Evolutionary conservation across 345 rosid species (phyloP), one percentile per base, ranked within the genome.

Genomic region (Corymbia maculata): DNA sequence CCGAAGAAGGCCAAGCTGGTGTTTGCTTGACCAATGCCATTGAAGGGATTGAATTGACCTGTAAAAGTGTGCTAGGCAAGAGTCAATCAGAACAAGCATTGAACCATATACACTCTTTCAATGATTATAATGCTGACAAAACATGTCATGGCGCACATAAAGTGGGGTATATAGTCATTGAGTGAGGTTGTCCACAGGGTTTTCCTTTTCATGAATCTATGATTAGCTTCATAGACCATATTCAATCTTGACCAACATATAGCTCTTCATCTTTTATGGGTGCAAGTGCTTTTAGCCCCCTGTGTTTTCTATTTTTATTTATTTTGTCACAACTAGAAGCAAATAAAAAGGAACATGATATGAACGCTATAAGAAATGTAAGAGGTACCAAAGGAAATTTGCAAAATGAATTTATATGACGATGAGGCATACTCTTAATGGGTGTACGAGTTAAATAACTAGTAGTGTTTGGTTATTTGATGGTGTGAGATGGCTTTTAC

Each of bases 21-120:
- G 90, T 94, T 94, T 4, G 95, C 95, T 4, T 84, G 92, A 36
- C 96, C 95, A 17, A 93, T 85, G 26, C 96, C 96, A 30, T 93
- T 89, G 14, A 24, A 87, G 8, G 92, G 94, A 89, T 93, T 94
- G 89, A 87, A 94, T 32, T 68, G 79, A 68, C 79, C 45, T 68
- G 79, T 45, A 68, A 42, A 68, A 32, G 45, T 16, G 22, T 68
- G 59, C 42, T 17, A 68, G 45, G 79, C 79, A 68, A 68, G 79
- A 16, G 45, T 68, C 79, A 68, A 8, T 32, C 45, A 68, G 45
- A 68, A 8, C 79, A 32, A 32, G 45, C 79, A 68, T 16, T 32
- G 45, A 68, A 68, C 79, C 79, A 15, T 9, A 68, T 64, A 66
- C 12, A 21, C 61, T 9, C 5, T 55, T 55, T 55, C 61, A 21